Percentiles rank a stretch among this genome's conserved stretches.
phyloP scores from a whole-genome alignment of 495 filamentous ascomycete genomes.

The Geoglossum glabrum region DNA sequence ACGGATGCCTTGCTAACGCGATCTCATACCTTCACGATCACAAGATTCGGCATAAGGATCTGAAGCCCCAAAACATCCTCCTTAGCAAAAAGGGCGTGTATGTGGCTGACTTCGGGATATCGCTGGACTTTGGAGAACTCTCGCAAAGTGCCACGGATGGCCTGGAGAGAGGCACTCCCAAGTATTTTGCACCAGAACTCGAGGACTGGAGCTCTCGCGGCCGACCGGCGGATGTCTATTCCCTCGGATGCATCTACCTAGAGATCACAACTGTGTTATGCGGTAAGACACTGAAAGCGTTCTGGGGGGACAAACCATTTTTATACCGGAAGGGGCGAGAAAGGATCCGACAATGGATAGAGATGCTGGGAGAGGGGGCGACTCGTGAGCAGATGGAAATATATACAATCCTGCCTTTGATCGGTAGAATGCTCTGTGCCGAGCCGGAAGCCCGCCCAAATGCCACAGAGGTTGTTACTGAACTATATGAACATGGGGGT shows the following conservation, averaged over 20 bases:
- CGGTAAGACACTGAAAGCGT: conserved; percentile 3
- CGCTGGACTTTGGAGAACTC: not conserved
- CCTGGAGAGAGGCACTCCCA: conserved; percentile 14
- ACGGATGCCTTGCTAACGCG: conserved; percentile 21
- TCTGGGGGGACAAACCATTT: not conserved
- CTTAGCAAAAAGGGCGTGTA: conserved; percentile 20
- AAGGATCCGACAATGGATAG: not conserved
- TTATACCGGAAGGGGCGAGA: not conserved
- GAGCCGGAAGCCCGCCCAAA: too few relatives aligned
- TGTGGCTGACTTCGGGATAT: conserved; percentile 24
- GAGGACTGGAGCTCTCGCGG: conserved; percentile 12
- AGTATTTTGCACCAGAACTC: conserved; percentile 21
- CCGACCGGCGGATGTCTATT: conserved; percentile 19
- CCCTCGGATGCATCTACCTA: conserved; percentile 17
- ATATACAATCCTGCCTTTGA: too few relatives aligned
- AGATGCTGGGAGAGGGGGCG: too few relatives aligned
- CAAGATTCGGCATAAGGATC: conserved; percentile 22
- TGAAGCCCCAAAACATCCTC: conserved; percentile 25
- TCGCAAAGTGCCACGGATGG: conserved; percentile 19
- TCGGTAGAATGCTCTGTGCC: too few relatives aligned
- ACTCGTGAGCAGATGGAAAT: too few relatives aligned
- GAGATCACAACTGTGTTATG: conserved; percentile 19
- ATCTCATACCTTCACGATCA: conserved; percentile 21
- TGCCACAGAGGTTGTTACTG: too few relatives aligned
- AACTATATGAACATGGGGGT: too few relatives aligned